These are phyloP conservation scores for Ramaria sp. DNA, from an alignment of 768 basidiomycete species.

Conservation along the genomic window DNA sequence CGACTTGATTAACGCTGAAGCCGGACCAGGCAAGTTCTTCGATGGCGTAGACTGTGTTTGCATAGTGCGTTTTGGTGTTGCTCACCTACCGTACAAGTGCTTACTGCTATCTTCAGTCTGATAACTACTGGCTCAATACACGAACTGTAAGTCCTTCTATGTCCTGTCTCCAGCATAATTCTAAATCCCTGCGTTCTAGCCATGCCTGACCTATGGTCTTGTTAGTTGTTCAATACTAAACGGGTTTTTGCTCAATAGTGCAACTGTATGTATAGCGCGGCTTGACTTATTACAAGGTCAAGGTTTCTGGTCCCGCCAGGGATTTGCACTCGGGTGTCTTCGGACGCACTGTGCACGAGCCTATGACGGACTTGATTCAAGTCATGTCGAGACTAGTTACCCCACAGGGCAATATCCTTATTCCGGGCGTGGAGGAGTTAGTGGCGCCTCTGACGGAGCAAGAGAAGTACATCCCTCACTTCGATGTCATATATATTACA, in stretches of 20 bases:
- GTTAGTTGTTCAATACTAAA: constrained; percentile 2
- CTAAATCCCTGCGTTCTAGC: constrained; percentile 16
- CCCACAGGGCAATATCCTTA: constrained; percentile 66
- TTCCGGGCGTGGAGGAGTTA: constrained; percentile 84
- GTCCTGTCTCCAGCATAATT: neutral
- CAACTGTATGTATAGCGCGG: constrained; percentile 41
- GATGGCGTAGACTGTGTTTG: constrained; percentile 86
- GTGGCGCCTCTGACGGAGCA: constrained; percentile 62
- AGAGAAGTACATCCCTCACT: constrained; percentile 42
- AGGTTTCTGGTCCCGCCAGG: constrained; percentile 70
- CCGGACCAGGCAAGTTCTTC: constrained; percentile 65
- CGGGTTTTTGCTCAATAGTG: neutral
- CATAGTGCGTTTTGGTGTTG: constrained; percentile 46
- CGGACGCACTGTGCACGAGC: constrained; percentile 74
- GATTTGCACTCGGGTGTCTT: constrained; percentile 90
- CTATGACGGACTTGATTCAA: constrained; percentile 86
- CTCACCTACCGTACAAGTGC: neutral
- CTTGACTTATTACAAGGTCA: constrained; percentile 75
- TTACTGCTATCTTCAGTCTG: constrained; percentile 40
- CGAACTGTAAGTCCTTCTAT: constrained; percentile 34
- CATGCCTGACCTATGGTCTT: constrained; percentile 77
- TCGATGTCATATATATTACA: neutral
- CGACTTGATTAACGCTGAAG: constrained; percentile 71
- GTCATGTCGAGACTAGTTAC: constrained; percentile 83
- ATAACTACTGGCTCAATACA: constrained; percentile 90